Evolutionary conservation across 139 green algal species (phyloP), one percentile per base, ranked within the genome.

Genomic region (Coccomyxa sp.): DNA sequence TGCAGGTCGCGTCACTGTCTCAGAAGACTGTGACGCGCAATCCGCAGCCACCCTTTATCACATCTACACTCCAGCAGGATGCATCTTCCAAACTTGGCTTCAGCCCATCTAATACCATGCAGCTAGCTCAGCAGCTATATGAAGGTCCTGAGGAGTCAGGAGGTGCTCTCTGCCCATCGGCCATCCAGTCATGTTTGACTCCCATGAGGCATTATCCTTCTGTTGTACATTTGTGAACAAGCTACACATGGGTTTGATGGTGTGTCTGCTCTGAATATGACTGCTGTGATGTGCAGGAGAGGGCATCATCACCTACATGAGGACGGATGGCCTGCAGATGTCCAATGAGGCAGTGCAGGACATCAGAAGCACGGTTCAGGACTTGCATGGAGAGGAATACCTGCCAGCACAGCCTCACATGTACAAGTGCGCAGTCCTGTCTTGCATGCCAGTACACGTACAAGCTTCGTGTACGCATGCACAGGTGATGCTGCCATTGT

Each of bases 241-340:
- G 38, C 38, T 51, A 51, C 38, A 51, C 38, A 51, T 51, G 38
- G 3, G 3, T 51, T 51, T 51, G 3, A 51, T 51, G n/a, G 38
- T 51, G 38, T 51, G 38, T 51, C 38, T 51, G 38, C 38, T 51
- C 38, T 51, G 3, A 3, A 51, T 51, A 11, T 51, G 51, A 81
- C 31, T 59, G 30, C 14, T 81, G n/a, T 51, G 38, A 51, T 51
- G 9, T 71, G 78, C 86, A 87, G 89, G 89, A 67, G 90, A 95
- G 74, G 95, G 95, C 16, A 87, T 98, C 9, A 98, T 99, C 91
- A 98, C 95, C 0, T 99, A 99, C 91, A 97, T 98, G 92, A 90
- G 96, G 58, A 98, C 96, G 0, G 96, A 99, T 85, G 92, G 95
- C 60, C 84, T 94, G 25, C 77, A 86, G 51, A 83, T 98, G 15